Percentiles rank a stretch among this genome's conserved stretches.
Conservation (phyloP, 2,329 filamentous ascomycete species). For the Colletotrichum tropicale region DNA sequence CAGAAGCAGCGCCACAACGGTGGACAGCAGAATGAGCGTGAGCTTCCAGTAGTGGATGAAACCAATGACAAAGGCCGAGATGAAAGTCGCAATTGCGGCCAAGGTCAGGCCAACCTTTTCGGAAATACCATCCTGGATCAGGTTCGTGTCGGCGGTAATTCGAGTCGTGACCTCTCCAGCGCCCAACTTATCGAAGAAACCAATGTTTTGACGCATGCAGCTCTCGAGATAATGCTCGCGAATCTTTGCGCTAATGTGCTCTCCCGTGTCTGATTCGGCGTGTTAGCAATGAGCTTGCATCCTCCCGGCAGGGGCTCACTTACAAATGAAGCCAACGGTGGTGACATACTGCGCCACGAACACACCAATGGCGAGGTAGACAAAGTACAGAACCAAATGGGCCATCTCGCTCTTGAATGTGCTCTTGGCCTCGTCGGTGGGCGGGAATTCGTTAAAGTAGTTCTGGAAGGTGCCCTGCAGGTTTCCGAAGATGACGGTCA, state of each 20-base stretch:
- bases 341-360: conserved; percentile 79
- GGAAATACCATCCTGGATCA: conserved; percentile 92
- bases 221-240: conserved; percentile 83
- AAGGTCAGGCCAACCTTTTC: conserved; percentile 85
- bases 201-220: conserved; percentile 87
- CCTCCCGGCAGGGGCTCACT: conserved; percentile 1
- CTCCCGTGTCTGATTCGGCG: conserved; percentile 61
- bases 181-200: conserved; percentile 90
- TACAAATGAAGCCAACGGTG: conserved; percentile 85
- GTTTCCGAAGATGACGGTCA: conserved; percentile 82
- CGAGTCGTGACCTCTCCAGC: conserved; percentile 93
- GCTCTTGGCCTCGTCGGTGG: conserved; percentile 44
- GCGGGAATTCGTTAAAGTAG: conserved; percentile 49
- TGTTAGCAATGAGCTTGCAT: neutral
- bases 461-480: conserved; percentile 74
- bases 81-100: conserved; percentile 78
- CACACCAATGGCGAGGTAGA: conserved; percentile 83
- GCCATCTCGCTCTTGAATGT: conserved; percentile 66
- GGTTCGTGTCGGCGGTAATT: conserved; percentile 91
- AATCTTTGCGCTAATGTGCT: conserved; percentile 79
- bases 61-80: conserved; percentile 88
- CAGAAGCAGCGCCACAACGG: conserved; percentile 78
- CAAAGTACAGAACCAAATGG: conserved; percentile 77
- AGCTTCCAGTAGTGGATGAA: conserved; percentile 94
- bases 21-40: conserved; percentile 84